A percentile compares a stretch with the other conserved stretches of the same genome.
These are phyloP conservation scores for Copromyces sp. DNA, from an alignment of 495 filamentous ascomycete genomes.

Conservation along the genomic window DNA sequence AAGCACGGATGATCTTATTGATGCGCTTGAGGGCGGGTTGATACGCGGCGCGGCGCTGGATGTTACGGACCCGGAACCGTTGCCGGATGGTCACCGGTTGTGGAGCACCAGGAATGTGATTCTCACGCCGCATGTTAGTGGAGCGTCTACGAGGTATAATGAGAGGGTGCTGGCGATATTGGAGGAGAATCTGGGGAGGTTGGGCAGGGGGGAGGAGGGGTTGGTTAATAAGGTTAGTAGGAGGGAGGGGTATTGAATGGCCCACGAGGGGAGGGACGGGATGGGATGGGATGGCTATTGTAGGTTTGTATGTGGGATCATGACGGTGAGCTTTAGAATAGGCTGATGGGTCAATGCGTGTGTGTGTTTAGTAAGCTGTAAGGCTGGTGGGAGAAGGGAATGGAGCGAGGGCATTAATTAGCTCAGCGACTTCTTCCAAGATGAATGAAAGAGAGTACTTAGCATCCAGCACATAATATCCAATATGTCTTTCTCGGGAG, in stretches of 20 bases:
- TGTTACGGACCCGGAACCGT: constrained; percentile 79
- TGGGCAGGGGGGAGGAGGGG: constrained; percentile 46
- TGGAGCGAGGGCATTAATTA: too few relatives aligned
- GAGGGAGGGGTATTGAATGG: constrained; percentile 44
- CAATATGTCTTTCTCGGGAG: too few relatives aligned
- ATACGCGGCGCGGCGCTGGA: constrained; percentile 70
- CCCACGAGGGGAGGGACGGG: neutral
- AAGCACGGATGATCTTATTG: constrained; percentile 56
- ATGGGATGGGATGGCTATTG: neutral
- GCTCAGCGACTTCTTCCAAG: too few relatives aligned
- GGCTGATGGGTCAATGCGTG: too few relatives aligned
- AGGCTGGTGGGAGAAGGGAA: too few relatives aligned
- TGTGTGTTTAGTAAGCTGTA: too few relatives aligned
- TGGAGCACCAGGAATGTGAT: constrained; percentile 68
- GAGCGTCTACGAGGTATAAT: constrained; percentile 48
- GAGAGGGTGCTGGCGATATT: constrained; percentile 50
- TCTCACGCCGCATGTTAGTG: constrained; percentile 74
- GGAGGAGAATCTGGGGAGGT: constrained; percentile 46
- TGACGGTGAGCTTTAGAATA: too few relatives aligned
- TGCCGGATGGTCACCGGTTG: constrained; percentile 56
- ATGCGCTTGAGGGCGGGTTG: constrained; percentile 44
- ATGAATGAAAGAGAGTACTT: too few relatives aligned
- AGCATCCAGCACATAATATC: too few relatives aligned
- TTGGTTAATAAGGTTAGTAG: constrained; percentile 60
- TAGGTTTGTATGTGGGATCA: too few relatives aligned